A percentile compares a stretch with the other conserved stretches of the same genome.
Evolutionary conservation across 805 yeast species (phyloP).

Genomic region (Saturnispora dispora): DNA sequence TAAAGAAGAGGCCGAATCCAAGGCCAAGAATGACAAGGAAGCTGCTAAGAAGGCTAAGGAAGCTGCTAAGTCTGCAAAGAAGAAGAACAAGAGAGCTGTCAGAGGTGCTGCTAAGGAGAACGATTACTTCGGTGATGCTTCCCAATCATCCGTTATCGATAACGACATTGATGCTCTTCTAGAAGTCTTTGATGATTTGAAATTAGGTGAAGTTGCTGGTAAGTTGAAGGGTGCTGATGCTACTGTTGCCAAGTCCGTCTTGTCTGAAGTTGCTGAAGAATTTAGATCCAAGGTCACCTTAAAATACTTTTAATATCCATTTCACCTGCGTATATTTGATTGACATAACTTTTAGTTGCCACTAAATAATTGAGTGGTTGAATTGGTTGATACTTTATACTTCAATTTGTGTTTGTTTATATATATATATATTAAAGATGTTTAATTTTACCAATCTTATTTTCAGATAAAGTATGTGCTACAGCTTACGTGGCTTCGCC

Average conservation of each 20-base stretch:
- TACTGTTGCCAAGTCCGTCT: constrained; percentile 47
- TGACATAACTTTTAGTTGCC: not conserved
- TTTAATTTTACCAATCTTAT: no score
- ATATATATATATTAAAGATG: no score
- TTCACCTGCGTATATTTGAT: constrained; percentile 6
- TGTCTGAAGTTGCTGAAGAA: constrained; percentile 46
- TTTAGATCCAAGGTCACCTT: constrained; percentile 6
- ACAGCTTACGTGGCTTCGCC: no score
- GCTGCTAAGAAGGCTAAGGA: constrained; percentile 78
- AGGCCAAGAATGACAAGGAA: constrained; percentile 49
- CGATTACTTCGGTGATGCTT: constrained; percentile 76
- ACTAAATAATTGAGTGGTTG: not conserved
- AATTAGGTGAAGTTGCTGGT: constrained; percentile 65
- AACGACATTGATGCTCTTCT: constrained; percentile 72
- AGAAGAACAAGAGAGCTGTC: constrained; percentile 57
- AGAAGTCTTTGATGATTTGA: constrained; percentile 71
- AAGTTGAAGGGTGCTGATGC: constrained; percentile 53
- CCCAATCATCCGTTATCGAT: constrained; percentile 56
- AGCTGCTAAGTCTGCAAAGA: constrained; percentile 94
- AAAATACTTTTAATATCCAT: constrained; percentile 16
- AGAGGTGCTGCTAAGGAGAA: constrained; percentile 78
- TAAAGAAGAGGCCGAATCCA: constrained; percentile 67
- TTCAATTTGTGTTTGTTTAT: no score
- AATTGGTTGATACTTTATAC: not conserved
- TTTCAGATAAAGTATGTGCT: no score